These are phyloP conservation scores for Lactuca sativa DNA, from an alignment of 129 eudicot genomes.

Conservation along the genomic window DNA sequence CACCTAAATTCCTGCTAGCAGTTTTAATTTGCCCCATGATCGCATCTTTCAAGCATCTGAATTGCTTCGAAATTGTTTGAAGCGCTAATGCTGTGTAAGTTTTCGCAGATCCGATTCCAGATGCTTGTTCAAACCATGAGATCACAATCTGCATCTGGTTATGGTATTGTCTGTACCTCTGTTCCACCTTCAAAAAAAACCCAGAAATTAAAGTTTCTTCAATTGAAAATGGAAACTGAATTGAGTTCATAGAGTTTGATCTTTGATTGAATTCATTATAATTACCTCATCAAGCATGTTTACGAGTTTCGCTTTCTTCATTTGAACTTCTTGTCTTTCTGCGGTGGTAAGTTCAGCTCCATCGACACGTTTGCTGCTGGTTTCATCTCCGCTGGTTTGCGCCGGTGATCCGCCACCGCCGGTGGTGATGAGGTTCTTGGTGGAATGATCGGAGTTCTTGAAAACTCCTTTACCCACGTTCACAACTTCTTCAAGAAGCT, in stretches of 20 bases:
- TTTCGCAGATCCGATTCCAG: conserved; percentile 78
- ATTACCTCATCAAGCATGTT: conserved; percentile 87
- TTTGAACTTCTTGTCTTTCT: conserved; percentile 73
- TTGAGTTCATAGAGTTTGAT: not conserved
- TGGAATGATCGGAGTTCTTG: conserved; percentile 32
- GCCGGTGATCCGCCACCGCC: conserved; percentile 34
- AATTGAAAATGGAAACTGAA: not conserved
- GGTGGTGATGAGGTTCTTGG: conserved; percentile 23
- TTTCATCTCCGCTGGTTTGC: conserved; percentile 44
- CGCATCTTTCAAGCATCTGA: conserved; percentile 77
- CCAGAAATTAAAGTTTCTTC: conserved; percentile 4
- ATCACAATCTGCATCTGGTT: conserved; percentile 81
- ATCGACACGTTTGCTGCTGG: conserved; percentile 32
- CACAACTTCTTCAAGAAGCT: conserved; percentile 84
- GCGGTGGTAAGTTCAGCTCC: conserved; percentile 54
- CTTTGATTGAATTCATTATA: not conserved
- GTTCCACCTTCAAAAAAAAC: conserved; percentile 68
- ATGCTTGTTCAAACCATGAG: conserved; percentile 82
- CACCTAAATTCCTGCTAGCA: conserved; percentile 74
- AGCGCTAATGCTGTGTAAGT: conserved; percentile 90
- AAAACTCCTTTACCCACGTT: conserved; percentile 58
- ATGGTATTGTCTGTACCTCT: conserved; percentile 85
- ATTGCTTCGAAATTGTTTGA: conserved; percentile 89
- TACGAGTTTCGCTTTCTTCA: conserved; percentile 80
- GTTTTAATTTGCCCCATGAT: conserved; percentile 65